Evolutionary conservation across 768 basidiomycete genomes (phyloP), one percentile per base, ranked within the genome.

Genomic region (Tricholoma flavovirens): DNA sequence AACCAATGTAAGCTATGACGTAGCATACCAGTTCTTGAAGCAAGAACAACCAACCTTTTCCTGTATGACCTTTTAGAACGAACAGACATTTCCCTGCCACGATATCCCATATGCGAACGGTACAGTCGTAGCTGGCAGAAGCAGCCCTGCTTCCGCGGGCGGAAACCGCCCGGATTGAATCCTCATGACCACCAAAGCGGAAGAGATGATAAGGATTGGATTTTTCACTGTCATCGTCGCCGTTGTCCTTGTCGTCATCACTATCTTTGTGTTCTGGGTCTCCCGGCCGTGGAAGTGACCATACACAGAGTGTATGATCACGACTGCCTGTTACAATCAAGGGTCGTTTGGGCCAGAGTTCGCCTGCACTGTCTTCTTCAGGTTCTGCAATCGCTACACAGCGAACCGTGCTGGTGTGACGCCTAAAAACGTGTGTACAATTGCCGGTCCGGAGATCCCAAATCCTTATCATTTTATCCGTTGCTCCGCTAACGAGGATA

Each of bases 381-480:
- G 96, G 96, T 66, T 95, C 92, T 54, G 98, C 90, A 59, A 99
- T 96, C 38, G 94, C 90, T 6, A 99, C 77, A 72, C 96, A 98
- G 46, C 96, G 83, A 24, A 99, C 94, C 0, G 96, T 99, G 65
- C 90, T 92, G 21, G 93, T 97, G 71, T 99, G 96, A 0, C 96
- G 96, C 33, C 91, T 87, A 70, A 98, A 98, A 14, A 93, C 84
- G 70, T 98, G 96, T 3, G 88, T 93, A 67, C 93, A 94, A 43
- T 79, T 76, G 2, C 90, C 89, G 4, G 81, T 86, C 33, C 80
- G 70, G 30, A 96, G 75, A 64, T 95, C 86, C 94, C 93, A 97
- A 38, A 95, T 88, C 49, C 94, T 79, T 53, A 96, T 91, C 0
- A 92, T 94, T 24, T 93, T 84, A 73, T 97, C 94, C 7, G 94